A percentile compares a stretch with the other conserved stretches of the same genome.
phyloP scores from a whole-genome alignment of 202 grass and related monocot species.

The Hordeum pubiflorum region DNA sequence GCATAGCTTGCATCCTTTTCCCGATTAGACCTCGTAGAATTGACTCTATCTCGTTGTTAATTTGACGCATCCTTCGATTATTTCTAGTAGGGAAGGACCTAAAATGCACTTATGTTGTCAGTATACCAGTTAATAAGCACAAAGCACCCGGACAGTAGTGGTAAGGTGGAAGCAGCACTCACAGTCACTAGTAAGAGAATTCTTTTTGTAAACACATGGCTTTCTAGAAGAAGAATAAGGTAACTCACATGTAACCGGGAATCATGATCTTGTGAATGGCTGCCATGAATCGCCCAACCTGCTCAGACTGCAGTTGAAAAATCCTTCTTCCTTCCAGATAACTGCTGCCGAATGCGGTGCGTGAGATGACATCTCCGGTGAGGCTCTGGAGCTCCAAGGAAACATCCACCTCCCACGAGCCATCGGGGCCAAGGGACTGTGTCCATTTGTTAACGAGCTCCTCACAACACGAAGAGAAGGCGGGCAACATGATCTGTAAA shows the following conservation, averaged over 20 bases:
- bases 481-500: background rate
- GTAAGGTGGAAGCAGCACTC: background rate
- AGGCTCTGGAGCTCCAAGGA: background rate
- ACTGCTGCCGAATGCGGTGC: background rate
- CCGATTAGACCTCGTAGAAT: background rate
- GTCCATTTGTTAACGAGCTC: background rate
- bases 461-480: background rate
- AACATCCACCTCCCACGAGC: background rate
- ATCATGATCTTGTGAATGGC: background rate
- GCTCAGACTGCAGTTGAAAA: background rate
- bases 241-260: background rate
- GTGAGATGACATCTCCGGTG: background rate
- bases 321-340: background rate
- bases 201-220: background rate
- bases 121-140: background rate
- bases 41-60: background rate
- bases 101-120: background rate
- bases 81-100: background rate
- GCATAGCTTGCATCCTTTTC: background rate
- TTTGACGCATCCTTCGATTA: background rate
- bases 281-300: background rate
- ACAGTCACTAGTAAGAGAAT: background rate
- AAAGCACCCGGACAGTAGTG: background rate
- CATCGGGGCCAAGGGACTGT: background rate
- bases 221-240: background rate